Percentiles rank a stretch among this genome's conserved stretches.
Evolutionary conservation across 192 early-diverging fungal genomes (phyloP).

Genomic region (Backusella parvicylindrica): DNA sequence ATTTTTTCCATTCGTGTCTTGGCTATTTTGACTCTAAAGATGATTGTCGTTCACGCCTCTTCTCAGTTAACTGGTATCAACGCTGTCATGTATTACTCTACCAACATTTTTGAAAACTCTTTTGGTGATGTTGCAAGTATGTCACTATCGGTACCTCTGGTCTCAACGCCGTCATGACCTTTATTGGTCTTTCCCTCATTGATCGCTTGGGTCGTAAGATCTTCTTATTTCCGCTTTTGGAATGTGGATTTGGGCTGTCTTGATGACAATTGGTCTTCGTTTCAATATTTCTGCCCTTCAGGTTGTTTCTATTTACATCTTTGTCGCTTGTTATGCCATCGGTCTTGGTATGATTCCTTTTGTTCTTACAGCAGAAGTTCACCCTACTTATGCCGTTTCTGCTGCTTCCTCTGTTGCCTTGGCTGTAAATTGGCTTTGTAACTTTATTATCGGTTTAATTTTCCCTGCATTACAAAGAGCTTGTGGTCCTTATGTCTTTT

Average conservation of each 20-base stretch:
- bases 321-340: constrained; percentile 53
- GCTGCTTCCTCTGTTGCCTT: constrained; percentile 48
- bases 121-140: constrained; percentile 45
- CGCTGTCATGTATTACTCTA: constrained; percentile 60
- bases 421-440: constrained; percentile 42
- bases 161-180: constrained; percentile 54
- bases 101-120: constrained; percentile 55
- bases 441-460: constrained; percentile 52
- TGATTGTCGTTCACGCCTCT: constrained; percentile 53
- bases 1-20: constrained; percentile 27
- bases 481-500: constrained; percentile 49
- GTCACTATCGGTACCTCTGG: constrained; percentile 53
- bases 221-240: constrained; percentile 51
- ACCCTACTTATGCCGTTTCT: constrained; percentile 49
- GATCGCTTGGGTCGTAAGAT: constrained; percentile 60
- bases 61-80: constrained; percentile 67
- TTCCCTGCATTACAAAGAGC: constrained; percentile 38
- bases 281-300: constrained; percentile 22
- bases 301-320: constrained; percentile 38
- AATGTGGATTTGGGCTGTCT: constrained; percentile 60
- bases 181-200: constrained; percentile 49
- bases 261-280: constrained; percentile 28
- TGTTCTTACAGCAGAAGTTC: constrained; percentile 53
- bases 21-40: constrained; percentile 44
- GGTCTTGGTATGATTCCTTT: constrained; percentile 58